Evolutionary conservation across 805 yeast species (phyloP), one percentile per base, ranked within the genome.

Genomic region (Candida michaelii): DNA sequence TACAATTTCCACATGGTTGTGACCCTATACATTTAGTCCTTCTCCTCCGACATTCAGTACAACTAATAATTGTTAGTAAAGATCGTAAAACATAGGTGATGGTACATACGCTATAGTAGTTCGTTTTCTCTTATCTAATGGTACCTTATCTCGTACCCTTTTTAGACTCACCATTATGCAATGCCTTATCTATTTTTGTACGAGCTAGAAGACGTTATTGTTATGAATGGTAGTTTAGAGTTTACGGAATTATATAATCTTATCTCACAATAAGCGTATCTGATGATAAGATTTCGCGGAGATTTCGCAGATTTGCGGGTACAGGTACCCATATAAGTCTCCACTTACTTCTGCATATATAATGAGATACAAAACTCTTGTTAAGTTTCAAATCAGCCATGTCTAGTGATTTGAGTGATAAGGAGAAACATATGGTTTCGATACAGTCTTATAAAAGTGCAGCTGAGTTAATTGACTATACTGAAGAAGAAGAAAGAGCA

Each of bases 111-210:
- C 48, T 5, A 34, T 30, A 11, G 43, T 16, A 19, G 37, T 35
- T 16, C 50, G 24, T 27, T 46, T 46, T n/a, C 48, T 27, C 15
- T 19, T 29, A 21, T 41, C 36, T 19, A 44, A 19, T 16, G 48
- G 48, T n/a, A 44, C 44, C 10, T 41, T 44, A 12, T 36, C 41
- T 23, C 50, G 30, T 27, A 36, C 40, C 30, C 50, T 39, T 25
- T 7, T 9, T 7, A 4, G 29, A 4, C 8, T 21, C 8, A 8
- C 8, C 23, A 21, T 21, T 21, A 21, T 5, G 8, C 23, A 8
- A 21, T 6, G 8, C 23, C 23, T 5, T n/a, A n/a, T n/a, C n/a
- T n/a, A n/a, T n/a, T n/a, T n/a, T n/a, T n/a, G n/a, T n/a, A n/a
- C n/a, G n/a, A n/a, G n/a, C n/a, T n/a, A n/a, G n/a, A n/a, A n/a